Base-by-base conservation (phyloP, 345 rosid genomes). In the Populus euphratica region DNA sequence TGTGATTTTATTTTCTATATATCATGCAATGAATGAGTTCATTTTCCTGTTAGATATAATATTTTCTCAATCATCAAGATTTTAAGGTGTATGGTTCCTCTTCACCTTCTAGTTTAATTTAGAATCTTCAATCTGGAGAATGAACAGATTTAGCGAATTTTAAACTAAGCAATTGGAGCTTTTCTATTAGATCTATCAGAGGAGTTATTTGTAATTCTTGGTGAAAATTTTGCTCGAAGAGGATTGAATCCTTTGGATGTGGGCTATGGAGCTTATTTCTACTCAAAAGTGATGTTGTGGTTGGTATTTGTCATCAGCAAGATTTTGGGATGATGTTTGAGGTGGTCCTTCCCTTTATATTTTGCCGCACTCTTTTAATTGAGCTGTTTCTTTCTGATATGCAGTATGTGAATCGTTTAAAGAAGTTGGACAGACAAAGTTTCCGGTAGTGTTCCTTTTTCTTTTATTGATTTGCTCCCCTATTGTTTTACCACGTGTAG, bases 391-490 rank as follows among this genome's bases (percentile, higher is more conserved):
- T 82, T 78, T 82, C 74, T 90, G 72, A 63, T 83, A 31, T 88
- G 94, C 99, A 96, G 99, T 91, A 72, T 82, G 94, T 31, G 84
- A 87, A 78, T 82, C 82, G 77, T 90, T 83, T 81, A 85, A 88
- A 54, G 92, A 82, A 87, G 93, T 92, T 79, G 96, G 93, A 71
- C 94, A 92, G 81, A 71, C 94, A 54, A 91, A 88, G 72, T 90
- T 96, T 83, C 87, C 78, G 94, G 99, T 96, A 86, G 35, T 83
- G 83, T 80, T 79, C n/a, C 79, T 20, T 75, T 81, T 82, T 52
- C 74, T 56, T 77, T 16, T 70, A 54, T 47, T 73, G 78, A 43
- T 77, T 77, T 52, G 14, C 50, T 49, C 25, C 47, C 52, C 35
- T 18, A 6, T 63, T 52, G 16, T 80, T 65, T 47, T 73, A 25